A percentile compares a stretch with the other conserved stretches of the same genome.
These are phyloP conservation scores for Periconia digitata DNA, from an alignment of 2,329 filamentous ascomycete genomes.

Conservation along the genomic window DNA sequence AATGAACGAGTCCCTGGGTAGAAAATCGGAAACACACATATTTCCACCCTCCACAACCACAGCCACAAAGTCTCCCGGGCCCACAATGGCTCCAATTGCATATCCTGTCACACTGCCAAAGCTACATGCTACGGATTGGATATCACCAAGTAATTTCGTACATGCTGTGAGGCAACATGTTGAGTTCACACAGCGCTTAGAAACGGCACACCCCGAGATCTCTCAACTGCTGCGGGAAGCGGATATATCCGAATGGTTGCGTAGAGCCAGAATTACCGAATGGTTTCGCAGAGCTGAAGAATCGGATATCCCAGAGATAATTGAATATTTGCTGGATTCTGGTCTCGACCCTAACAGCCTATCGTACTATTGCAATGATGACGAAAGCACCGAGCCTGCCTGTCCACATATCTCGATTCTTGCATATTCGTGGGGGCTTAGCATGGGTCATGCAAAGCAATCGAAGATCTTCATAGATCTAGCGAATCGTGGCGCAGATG, in stretches of 20 bases:
- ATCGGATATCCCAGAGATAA: background rate
- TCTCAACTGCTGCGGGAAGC: background rate
- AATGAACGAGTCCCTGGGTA: background rate
- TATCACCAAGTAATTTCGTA: background rate
- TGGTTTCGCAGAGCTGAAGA: background rate
- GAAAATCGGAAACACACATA: background rate
- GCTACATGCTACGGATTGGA: background rate
- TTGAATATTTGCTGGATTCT: background rate
- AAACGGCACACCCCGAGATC: background rate
- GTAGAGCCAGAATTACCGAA: background rate
- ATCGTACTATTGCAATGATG: background rate
- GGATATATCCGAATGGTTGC: background rate
- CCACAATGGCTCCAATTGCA: too few species aligned
- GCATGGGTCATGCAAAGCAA: background rate
- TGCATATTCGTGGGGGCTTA: background rate
- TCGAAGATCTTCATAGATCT: background rate
- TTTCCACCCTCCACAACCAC: background rate
- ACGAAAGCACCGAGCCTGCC: background rate
- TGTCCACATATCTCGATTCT: background rate
- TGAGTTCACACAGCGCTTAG: background rate
- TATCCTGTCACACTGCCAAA: too few species aligned
- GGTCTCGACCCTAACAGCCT: background rate
- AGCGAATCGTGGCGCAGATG: background rate
- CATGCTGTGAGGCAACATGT: background rate
- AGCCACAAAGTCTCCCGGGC: too few species aligned